These are phyloP conservation scores for Lichina pygmaea DNA, from an alignment of 495 filamentous ascomycete genomes.

Conservation along the genomic window DNA sequence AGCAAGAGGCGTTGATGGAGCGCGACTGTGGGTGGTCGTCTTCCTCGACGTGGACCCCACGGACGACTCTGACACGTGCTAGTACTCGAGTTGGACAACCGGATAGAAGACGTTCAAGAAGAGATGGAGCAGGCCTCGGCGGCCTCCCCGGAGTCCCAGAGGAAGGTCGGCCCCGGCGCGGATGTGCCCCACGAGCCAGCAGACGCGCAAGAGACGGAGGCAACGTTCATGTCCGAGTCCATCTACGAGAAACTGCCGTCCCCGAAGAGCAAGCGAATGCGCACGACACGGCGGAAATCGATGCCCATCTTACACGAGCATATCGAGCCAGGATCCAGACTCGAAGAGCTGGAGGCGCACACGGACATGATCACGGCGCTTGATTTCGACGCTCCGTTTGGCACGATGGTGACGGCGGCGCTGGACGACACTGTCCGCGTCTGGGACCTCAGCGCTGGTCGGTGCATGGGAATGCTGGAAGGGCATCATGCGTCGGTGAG, in stretches of 20 bases:
- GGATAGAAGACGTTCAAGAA: conserved; percentile 63
- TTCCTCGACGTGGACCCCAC: conserved; percentile 6
- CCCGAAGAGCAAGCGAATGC: conserved; percentile 33
- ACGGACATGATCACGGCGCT: conserved; percentile 70
- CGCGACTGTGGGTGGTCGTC: conserved; percentile 40
- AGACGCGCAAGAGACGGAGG: conserved; percentile 29
- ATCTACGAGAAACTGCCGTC: conserved; percentile 82
- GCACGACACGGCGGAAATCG: conserved; percentile 44
- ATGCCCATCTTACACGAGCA: conserved; percentile 94
- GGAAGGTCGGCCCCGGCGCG: conserved; percentile 19
- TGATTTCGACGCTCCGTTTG: conserved; percentile 90
- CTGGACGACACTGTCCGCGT: conserved; percentile 92
- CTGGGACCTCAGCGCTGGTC: conserved; percentile 83
- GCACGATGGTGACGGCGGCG: conserved; percentile 82
- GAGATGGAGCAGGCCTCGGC: conserved; percentile 41
- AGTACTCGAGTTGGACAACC: conserved; percentile 66
- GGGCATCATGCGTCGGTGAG: conserved; percentile 89
- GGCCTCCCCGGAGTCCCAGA: conserved; percentile 10
- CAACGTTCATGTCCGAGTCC: conserved; percentile 87
- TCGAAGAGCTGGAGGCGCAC: conserved; percentile 71
- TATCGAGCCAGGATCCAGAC: conserved; percentile 68
- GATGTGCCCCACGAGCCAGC: conserved; percentile 23
- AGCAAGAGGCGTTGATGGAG: conserved; percentile 75
- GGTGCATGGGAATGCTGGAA: conserved; percentile 73
- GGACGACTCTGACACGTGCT: background rate